A percentile compares a stretch with the other conserved stretches of the same genome.
These are phyloP conservation scores for Pythium guiyangense DNA, from an alignment of 352 stramenopile genomes.

Conservation along the genomic window DNA sequence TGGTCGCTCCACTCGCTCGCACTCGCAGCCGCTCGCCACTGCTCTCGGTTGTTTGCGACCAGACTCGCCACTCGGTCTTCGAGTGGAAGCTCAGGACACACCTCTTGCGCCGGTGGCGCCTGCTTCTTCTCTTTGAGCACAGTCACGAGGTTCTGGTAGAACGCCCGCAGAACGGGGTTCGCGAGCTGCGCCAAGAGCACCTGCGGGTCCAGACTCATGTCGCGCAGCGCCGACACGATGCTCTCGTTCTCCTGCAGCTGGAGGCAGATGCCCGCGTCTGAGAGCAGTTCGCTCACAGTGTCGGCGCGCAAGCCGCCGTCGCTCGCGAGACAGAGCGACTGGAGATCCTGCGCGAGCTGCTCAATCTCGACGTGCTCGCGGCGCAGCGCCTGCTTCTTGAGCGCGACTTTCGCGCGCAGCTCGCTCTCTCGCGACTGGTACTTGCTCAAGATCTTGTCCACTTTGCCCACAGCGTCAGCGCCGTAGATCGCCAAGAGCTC, in stretches of 20 bases:
- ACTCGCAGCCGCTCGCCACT: neutral
- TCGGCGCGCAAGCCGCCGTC: conserved; percentile 27
- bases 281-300: conserved; percentile 46
- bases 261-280: conserved; percentile 34
- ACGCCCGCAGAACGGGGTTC: conserved; percentile 36
- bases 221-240: conserved; percentile 47
- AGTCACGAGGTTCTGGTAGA: conserved; percentile 48
- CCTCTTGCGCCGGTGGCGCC: neutral
- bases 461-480: conserved; percentile 19
- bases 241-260: conserved; percentile 34
- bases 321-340: conserved; percentile 27
- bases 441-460: conserved; percentile 34
- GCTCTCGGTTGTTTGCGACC: conserved; percentile 1
- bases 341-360: conserved; percentile 38
- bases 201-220: conserved; percentile 63
- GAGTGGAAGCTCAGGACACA: conserved; percentile 13
- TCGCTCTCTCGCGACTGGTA: conserved; percentile 38
- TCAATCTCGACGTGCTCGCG: conserved; percentile 20
- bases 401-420: conserved; percentile 27
- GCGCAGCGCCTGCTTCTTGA: conserved; percentile 21
- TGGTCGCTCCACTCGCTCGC: conserved; percentile 22
- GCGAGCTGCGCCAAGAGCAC: conserved; percentile 41
- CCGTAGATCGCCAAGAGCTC: conserved; percentile 43
- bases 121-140: conserved; percentile 23
- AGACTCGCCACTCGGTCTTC: conserved; percentile 35